Evolutionary conservation across 2,329 filamentous ascomycete genomes (phyloP).

Genomic region (Fusarium sp.): DNA sequence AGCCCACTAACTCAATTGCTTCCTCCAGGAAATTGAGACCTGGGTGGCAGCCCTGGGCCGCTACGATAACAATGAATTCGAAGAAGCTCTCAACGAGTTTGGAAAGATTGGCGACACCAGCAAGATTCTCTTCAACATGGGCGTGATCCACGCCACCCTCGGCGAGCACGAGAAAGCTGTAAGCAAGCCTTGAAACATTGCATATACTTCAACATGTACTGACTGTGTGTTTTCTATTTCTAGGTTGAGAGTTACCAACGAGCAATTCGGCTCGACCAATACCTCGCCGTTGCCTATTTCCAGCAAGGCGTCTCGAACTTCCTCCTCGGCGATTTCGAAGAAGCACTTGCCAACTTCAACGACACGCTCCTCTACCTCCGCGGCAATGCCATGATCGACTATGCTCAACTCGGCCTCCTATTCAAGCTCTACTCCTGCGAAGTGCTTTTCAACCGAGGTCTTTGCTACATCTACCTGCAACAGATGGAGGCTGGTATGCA

Average conservation of each 20-base stretch:
- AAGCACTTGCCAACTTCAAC: slow-evolving; percentile 98
- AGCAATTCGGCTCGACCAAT: slow-evolving; percentile 90
- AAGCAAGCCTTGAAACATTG: slow-evolving; percentile 53
- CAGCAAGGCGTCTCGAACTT: slow-evolving; percentile 99
- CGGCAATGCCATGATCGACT: slow-evolving; percentile 97
- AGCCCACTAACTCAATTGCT: slow-evolving; percentile 28
- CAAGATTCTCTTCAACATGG: slow-evolving; percentile 98
- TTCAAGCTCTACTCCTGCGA: slow-evolving; percentile 99
- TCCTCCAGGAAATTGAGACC: slow-evolving; percentile 90
- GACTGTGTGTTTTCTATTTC: slow-evolving; percentile 5
- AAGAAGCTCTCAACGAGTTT: slow-evolving; percentile 86
- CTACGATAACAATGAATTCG: slow-evolving; percentile 98
- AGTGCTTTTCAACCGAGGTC: slow-evolving; percentile 94
- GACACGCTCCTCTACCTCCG: slow-evolving; percentile 94
- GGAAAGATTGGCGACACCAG: slow-evolving; percentile 92
- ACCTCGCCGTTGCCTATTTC: slow-evolving; percentile 97
- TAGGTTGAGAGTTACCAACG: slow-evolving; percentile 96
- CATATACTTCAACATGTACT: slow-evolving; percentile 20
- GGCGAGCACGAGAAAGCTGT: slow-evolving; percentile 97
- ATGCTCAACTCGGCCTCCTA: slow-evolving; percentile 92
- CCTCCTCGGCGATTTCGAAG: slow-evolving; percentile 94
- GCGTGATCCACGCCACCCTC: slow-evolving; percentile 95
- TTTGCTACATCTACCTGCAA: slow-evolving; percentile 97
- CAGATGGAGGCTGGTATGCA: slow-evolving; percentile 91
- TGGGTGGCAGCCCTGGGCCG: slow-evolving; percentile 92